Conservation (phyloP, 2,329 filamentous ascomycete species). For the Trichoderma atroviride region DNA sequence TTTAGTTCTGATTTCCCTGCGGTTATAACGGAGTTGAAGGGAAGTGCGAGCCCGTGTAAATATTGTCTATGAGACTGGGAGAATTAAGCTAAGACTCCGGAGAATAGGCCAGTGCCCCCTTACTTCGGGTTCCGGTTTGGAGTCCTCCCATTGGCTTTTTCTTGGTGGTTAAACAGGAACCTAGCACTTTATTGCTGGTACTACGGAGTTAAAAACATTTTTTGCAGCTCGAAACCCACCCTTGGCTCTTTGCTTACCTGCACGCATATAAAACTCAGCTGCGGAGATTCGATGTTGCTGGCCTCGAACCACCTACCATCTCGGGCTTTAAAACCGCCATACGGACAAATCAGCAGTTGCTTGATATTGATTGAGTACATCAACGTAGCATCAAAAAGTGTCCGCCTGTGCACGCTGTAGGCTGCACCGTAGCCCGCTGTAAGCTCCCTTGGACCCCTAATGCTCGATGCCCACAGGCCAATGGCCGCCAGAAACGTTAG, state of each 20-base stretch:
- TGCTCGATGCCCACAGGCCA: neutral
- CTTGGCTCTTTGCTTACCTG: neutral
- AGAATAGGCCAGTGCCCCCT: neutral
- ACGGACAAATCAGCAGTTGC: neutral
- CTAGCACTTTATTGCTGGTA: neutral
- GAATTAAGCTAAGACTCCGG: neutral
- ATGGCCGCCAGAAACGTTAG: conserved; percentile 28
- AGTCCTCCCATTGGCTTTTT: neutral
- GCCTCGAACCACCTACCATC: conserved; percentile 6
- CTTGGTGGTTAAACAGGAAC: no score
- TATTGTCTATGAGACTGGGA: neutral
- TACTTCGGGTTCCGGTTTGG: neutral
- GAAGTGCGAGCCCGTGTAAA: neutral
- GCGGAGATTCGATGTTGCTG: neutral
- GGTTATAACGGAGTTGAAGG: neutral
- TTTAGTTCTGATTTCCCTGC: neutral
- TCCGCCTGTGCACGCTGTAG: neutral
- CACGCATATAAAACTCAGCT: neutral
- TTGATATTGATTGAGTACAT: neutral
- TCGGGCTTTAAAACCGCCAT: conserved; percentile 10
- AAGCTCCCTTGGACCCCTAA: conserved; percentile 15
- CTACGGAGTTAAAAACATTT: neutral
- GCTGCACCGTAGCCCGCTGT: neutral
- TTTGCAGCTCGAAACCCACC: neutral
- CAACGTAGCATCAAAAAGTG: neutral